Evolutionary conservation across 371 early-diverging fungal species (phyloP), one percentile per base, ranked within the genome.

Genomic region (Funneliformis caledonium): DNA sequence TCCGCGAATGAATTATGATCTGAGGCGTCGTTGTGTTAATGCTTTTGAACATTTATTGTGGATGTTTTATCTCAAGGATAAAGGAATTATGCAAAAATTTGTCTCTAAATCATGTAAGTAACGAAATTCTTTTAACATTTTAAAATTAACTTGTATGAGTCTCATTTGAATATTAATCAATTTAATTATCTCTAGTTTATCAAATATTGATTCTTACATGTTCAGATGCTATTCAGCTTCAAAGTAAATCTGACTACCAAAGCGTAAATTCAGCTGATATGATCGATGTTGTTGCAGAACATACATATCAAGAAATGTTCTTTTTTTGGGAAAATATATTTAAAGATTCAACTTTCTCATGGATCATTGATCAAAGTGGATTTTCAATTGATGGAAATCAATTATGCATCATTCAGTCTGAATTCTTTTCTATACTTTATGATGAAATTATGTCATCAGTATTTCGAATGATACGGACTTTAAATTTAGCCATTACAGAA

Each of bases 181-280:
- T 69, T 45, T 69, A 47, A n/a, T 45, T 70, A 76, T 26, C 26
- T 22, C 4, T 82, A 93, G 93, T 91, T 31, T 90, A 92, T 82
- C 87, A 89, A 59, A 83, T 90, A 19, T 75, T 93, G 45, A 82
- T 91, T 12, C 86, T 86, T 45, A 93, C 93, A 0, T 91, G 92
- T 70, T 83, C 84, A 8, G 86, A 85, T 73, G 48, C 62, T 80
- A 84, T 70, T 14, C 81, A 4, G 80, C 10, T 33, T 78, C 82
- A n/a, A 26, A 4, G 12, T n/a, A 65, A 10, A 47, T 33, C 22
- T 43, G 72, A 43, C 26, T 26, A 56, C 72, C 68, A 48, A 65
- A 37, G 12, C 47, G 50, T 19, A 78, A 72, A 31, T 65, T 43
- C 73, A 19, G 69, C n/a, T 16, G 83, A 81, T 64, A 59, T 85